phyloP scores from a whole-genome alignment of 2,329 filamentous ascomycete species.

The Pseudogymnoascus sp. region DNA sequence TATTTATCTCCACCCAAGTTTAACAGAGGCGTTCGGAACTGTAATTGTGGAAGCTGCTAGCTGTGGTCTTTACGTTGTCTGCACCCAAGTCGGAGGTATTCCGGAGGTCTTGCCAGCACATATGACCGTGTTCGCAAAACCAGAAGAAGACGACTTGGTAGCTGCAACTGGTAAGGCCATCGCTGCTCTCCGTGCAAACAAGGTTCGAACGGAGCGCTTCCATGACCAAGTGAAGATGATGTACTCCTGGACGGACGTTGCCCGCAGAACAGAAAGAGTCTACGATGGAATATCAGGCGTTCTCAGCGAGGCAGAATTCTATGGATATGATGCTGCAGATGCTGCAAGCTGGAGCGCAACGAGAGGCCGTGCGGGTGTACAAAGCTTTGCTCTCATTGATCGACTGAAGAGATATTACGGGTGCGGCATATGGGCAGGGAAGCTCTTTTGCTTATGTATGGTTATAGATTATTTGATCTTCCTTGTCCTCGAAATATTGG shows the following conservation, averaged over 20 bases:
- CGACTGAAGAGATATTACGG: constrained; percentile 94
- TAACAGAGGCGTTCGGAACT: constrained; percentile 95
- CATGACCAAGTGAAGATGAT: constrained; percentile 96
- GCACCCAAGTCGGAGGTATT: constrained; percentile 91
- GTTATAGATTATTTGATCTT: constrained; percentile 91
- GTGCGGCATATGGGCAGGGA: constrained; percentile 96
- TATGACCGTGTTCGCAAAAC: constrained; percentile 96
- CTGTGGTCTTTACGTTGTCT: constrained; percentile 93
- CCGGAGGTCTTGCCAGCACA: constrained; percentile 91
- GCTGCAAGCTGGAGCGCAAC: constrained; percentile 59
- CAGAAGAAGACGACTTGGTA: constrained; percentile 92
- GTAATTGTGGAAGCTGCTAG: constrained; percentile 96
- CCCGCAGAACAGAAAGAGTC: constrained; percentile 84
- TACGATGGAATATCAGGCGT: constrained; percentile 87
- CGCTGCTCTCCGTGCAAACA: constrained; percentile 72
- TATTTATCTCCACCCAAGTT: constrained; percentile 88
- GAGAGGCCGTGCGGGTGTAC: constrained; percentile 59
- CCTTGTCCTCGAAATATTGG: constrained; percentile 78
- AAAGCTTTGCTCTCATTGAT: constrained; percentile 89
- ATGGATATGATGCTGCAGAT: constrained; percentile 66
- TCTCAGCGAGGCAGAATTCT: constrained; percentile 81
- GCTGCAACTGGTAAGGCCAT: constrained; percentile 85
- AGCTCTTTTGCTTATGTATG: constrained; percentile 90
- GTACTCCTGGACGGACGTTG: constrained; percentile 98
- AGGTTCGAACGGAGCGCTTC: constrained; percentile 84